Conservation (phyloP, 2,329 filamentous ascomycete genomes). For the Huntiella abstrusa region DNA sequence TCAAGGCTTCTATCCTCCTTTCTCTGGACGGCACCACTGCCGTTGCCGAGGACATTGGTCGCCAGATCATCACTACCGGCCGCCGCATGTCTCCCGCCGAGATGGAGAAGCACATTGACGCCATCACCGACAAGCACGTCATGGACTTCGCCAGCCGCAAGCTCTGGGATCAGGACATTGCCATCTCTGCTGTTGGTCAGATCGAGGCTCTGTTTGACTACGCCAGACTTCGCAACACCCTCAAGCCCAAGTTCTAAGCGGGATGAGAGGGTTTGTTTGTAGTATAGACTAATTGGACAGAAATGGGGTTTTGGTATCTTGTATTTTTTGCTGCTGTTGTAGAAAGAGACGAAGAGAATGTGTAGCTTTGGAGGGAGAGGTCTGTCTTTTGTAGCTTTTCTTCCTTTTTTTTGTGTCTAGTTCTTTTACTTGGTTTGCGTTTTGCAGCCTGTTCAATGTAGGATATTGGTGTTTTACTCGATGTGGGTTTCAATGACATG, state of each 20-base stretch:
- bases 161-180: constrained; percentile 94
- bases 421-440: too few species aligned
- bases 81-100: constrained; percentile 79
- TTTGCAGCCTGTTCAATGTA: too few species aligned
- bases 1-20: constrained; percentile 94
- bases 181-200: constrained; percentile 78
- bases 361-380: neutral
- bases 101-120: constrained; percentile 80
- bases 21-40: constrained; percentile 95
- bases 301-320: neutral
- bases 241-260: constrained; percentile 56
- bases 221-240: constrained; percentile 61
- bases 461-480: too few species aligned
- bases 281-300: neutral
- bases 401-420: neutral
- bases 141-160: constrained; percentile 92
- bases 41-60: constrained; percentile 93
- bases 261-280: neutral
- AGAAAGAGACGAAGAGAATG: neutral
- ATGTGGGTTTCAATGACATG: too few species aligned
- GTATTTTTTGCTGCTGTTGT: neutral
- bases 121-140: constrained; percentile 85
- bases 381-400: neutral
- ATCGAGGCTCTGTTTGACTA: constrained; percentile 78
- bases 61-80: constrained; percentile 95